phyloP scores from a whole-genome alignment of 352 stramenopile genomes.

The Aphanomyces cochlioides region DNA sequence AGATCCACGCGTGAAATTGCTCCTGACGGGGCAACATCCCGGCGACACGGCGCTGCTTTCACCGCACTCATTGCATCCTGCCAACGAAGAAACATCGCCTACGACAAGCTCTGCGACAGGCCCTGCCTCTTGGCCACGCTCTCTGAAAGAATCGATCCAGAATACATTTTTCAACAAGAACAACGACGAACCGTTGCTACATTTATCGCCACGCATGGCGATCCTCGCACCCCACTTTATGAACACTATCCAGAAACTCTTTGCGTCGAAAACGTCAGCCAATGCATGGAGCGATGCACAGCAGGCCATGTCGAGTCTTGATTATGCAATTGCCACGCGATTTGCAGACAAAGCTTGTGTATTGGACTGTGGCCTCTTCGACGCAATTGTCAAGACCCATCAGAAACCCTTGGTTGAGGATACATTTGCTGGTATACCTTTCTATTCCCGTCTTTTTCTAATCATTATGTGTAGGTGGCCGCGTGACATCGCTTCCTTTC shows the following conservation, averaged over 20 bases:
- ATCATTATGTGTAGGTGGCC: conserved; percentile 47
- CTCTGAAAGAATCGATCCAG: conserved; percentile 28
- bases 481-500: conserved; percentile 76
- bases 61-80: background rate
- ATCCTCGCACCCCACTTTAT: conserved; percentile 25
- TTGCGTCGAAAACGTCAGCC: conserved; percentile 17
- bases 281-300: conserved; percentile 24
- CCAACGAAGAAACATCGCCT: background rate
- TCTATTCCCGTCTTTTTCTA: background rate
- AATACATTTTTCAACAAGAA: conserved; percentile 28
- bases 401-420: conserved; percentile 79
- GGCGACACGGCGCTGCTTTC: conserved; percentile 14
- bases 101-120: background rate
- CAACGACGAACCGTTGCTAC: conserved; percentile 25
- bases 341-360: conserved; percentile 78
- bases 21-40: conserved; percentile 35
- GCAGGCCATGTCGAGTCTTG: conserved; percentile 18
- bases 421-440: conserved; percentile 68
- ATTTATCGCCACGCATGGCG: conserved; percentile 25
- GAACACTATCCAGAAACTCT: conserved; percentile 22
- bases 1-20: conserved; percentile 65
- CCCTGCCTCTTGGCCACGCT: conserved; percentile 15
- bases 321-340: conserved; percentile 29
- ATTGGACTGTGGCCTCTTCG: conserved; percentile 83
- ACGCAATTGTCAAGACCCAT: conserved; percentile 75